Evolutionary conservation across 1,284 basidiomycete genomes (phyloP).

Genomic region (Tilletiaria anomala): DNA sequence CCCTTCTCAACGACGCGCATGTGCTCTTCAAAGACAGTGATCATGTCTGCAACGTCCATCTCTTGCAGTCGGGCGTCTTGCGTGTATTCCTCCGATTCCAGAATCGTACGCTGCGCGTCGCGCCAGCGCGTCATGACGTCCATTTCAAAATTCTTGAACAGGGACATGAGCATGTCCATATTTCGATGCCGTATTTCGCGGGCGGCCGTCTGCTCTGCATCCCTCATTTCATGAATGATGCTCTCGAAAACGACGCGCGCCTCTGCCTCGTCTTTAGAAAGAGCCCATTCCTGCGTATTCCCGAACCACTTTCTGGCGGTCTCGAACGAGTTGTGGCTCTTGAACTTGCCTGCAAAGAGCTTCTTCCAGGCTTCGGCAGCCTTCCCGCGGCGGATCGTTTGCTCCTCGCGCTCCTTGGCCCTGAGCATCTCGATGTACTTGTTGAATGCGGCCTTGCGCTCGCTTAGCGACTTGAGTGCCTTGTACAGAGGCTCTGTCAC

Average conservation of each 20-base stretch:
- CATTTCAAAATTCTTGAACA: slow-evolving; percentile 31
- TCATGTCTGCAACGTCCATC: slow-evolving; percentile 29
- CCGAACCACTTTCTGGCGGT: slow-evolving; percentile 18
- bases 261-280: slow-evolving; percentile 13
- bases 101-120: slow-evolving; percentile 29
- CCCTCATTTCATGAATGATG: slow-evolving; percentile 13
- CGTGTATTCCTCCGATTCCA: slow-evolving; percentile 26
- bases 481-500: slow-evolving; percentile 97
- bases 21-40: slow-evolving; percentile 30
- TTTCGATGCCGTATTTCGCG: slow-evolving; percentile 16
- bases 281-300: slow-evolving; percentile 8
- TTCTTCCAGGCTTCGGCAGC: not conserved
- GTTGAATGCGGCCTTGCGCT: slow-evolving; percentile 70
- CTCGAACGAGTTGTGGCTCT: slow-evolving; percentile 20
- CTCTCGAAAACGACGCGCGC: slow-evolving; percentile 13
- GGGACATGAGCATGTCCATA: slow-evolving; percentile 22
- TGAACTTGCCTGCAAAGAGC: slow-evolving; percentile 9
- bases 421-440: slow-evolving; percentile 37
- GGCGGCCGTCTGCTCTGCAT: slow-evolving; percentile 12
- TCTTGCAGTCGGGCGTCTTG: slow-evolving; percentile 14
- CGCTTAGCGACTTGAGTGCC: slow-evolving; percentile 76
- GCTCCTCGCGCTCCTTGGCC: slow-evolving; percentile 16
- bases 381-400: slow-evolving; percentile 6
- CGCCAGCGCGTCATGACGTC: slow-evolving; percentile 32
- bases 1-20: slow-evolving; percentile 27